A percentile compares a stretch with the other conserved stretches of the same genome.
phyloP scores from a whole-genome alignment of 2,329 filamentous ascomycete genomes.

The Aspergillus sp. region DNA sequence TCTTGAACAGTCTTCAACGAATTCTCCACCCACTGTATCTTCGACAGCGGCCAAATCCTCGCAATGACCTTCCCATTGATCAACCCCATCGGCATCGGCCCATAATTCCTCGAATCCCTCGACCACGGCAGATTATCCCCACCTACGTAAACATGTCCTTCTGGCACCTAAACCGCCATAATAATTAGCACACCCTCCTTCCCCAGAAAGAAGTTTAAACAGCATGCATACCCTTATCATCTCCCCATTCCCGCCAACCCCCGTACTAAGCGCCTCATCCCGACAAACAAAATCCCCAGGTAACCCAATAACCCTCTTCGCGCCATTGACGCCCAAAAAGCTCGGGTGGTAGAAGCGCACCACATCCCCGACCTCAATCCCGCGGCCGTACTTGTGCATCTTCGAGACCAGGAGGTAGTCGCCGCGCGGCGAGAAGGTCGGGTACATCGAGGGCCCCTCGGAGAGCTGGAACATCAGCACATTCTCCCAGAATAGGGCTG shows the following conservation, averaged over 20 bases:
- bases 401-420: slow-evolving; percentile 70
- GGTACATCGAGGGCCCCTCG: slow-evolving; percentile 82
- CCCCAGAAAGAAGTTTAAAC: not conserved
- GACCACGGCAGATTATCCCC: slow-evolving; percentile 87
- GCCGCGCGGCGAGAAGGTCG: slow-evolving; percentile 69
- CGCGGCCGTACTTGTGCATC: slow-evolving; percentile 67
- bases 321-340: slow-evolving; percentile 58
- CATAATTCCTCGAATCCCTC: slow-evolving; percentile 81
- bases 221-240: slow-evolving; percentile 51
- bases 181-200: not conserved
- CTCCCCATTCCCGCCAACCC: slow-evolving; percentile 32
- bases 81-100: slow-evolving; percentile 80
- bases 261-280: slow-evolving; percentile 38
- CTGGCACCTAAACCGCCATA: slow-evolving; percentile 63
- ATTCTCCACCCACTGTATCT: slow-evolving; percentile 39
- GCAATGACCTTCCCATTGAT: slow-evolving; percentile 79
- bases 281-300: slow-evolving; percentile 59
- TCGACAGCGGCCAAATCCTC: slow-evolving; percentile 36
- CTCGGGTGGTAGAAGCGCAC: slow-evolving; percentile 76
- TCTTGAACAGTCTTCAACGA: slow-evolving; percentile 35
- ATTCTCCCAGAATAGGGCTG: slow-evolving; percentile 53
- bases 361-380: slow-evolving; percentile 75
- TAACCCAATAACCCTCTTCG: slow-evolving; percentile 79
- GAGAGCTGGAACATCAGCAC: slow-evolving; percentile 60
- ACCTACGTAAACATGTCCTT: slow-evolving; percentile 86